Evolutionary conservation across 176 grass and related monocot genomes (phyloP).

Genomic region (Oryza coarctata): DNA sequence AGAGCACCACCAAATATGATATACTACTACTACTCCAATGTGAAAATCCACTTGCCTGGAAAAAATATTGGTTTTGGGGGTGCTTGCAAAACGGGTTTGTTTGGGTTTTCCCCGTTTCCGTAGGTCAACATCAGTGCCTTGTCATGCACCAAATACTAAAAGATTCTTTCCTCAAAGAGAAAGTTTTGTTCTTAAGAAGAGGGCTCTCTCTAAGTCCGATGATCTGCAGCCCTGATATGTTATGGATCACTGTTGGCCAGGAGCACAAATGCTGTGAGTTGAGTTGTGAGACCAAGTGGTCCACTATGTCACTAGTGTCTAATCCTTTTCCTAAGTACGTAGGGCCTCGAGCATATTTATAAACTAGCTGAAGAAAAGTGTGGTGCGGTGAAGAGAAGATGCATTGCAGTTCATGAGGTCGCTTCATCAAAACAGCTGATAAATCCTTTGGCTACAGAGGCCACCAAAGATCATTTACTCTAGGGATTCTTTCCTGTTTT

Average conservation of each 20-base stretch:
- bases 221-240: not conserved
- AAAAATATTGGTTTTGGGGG: slow-evolving; percentile 30
- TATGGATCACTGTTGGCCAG: not conserved
- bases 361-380: slow-evolving; percentile 17
- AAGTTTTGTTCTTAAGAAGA: slow-evolving; percentile 6
- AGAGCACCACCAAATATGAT: slow-evolving; percentile 34
- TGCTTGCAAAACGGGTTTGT: slow-evolving; percentile 46
- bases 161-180: slow-evolving; percentile 24
- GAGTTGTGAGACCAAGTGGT: slow-evolving; percentile 21
- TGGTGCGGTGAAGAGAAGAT: not conserved
- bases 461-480: not conserved
- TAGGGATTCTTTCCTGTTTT: not conserved
- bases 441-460: not conserved
- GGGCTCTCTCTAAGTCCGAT: not conserved
- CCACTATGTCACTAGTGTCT: slow-evolving; percentile 28
- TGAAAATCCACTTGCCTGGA: slow-evolving; percentile 38
- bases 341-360: slow-evolving; percentile 19
- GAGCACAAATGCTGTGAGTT: slow-evolving; percentile 13
- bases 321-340: slow-evolving; percentile 36
- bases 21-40: not conserved
- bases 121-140: slow-evolving; percentile 55
- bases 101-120: slow-evolving; percentile 49
- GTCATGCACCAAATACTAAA: slow-evolving; percentile 61
- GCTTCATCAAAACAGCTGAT: slow-evolving; percentile 18
- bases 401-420: slow-evolving; percentile 29